These are phyloP conservation scores for Chaetothyriales sp. DNA, from an alignment of 2,329 filamentous ascomycete species.

Conservation along the genomic window DNA sequence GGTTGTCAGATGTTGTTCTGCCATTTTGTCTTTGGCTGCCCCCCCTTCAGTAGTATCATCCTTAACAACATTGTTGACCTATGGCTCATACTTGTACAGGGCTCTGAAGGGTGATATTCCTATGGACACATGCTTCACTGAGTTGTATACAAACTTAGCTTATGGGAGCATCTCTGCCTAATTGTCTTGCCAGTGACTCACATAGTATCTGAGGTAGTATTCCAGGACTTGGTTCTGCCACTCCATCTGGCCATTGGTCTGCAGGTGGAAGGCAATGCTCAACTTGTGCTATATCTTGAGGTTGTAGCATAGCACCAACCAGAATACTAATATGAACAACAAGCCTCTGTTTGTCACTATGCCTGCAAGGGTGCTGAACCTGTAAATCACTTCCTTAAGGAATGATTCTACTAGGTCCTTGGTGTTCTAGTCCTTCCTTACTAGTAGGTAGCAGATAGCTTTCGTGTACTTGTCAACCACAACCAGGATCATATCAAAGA, in stretches of 20 bases:
- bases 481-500: constrained; percentile 4
- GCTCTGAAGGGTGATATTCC: not conserved
- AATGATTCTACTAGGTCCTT: constrained; percentile 4
- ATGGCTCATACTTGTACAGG: not conserved
- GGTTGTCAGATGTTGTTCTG: no score
- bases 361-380: constrained; percentile 2
- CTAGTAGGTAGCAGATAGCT: constrained; percentile 2
- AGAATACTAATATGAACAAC: constrained; percentile 5
- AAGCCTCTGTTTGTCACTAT: constrained; percentile 5
- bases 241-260: constrained; percentile 4
- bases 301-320: constrained; percentile 1
- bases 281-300: constrained; percentile 4
- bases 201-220: constrained; percentile 4
- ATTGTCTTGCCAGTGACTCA: constrained; percentile 4
- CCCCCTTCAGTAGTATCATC: no score
- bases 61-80: no score
- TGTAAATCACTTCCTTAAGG: constrained; percentile 3
- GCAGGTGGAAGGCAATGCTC: constrained; percentile 4
- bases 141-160: not conserved
- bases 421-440: no score
- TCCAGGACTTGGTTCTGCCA: constrained; percentile 5
- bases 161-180: not conserved
- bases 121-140: not conserved
- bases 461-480: constrained; percentile 5
- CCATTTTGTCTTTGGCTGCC: no score